These are phyloP conservation scores for Middelhovenomyces tepae DNA, from an alignment of 805 yeast species.

Conservation along the genomic window DNA sequence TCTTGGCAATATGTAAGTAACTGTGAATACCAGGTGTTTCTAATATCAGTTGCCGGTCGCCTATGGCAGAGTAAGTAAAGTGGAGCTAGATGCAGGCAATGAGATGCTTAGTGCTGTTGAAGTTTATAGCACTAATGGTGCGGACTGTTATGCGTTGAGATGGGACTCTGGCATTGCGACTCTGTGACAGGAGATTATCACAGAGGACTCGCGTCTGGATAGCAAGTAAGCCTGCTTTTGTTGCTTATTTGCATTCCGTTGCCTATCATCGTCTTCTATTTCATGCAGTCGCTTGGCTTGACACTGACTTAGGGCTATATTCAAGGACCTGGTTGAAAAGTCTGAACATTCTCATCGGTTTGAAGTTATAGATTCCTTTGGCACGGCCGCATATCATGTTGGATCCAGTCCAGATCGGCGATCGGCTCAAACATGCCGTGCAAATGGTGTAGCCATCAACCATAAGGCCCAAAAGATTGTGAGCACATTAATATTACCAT, in stretches of 20 bases:
- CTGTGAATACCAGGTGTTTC: not conserved
- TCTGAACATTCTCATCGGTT: conserved; percentile 39
- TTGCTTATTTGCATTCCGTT: not conserved
- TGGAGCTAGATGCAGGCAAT: not conserved
- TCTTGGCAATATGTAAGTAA: conserved; percentile 70
- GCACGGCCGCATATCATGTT: conserved; percentile 75
- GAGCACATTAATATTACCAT: conserved; percentile 31
- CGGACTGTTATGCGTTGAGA: too few relatives aligned
- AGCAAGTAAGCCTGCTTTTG: not conserved
- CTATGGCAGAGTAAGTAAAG: conserved; percentile 72
- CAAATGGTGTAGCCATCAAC: conserved; percentile 63
- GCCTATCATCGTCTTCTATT: too few relatives aligned
- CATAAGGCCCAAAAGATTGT: conserved; percentile 67
- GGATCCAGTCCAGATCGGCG: conserved; percentile 81
- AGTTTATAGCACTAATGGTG: too few relatives aligned
- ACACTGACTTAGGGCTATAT: conserved; percentile 70
- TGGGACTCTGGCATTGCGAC: too few relatives aligned
- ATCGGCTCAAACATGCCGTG: conserved; percentile 55
- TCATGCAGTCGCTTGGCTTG: too few relatives aligned
- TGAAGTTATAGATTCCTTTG: conserved; percentile 68
- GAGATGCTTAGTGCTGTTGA: too few relatives aligned
- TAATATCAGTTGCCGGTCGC: conserved; percentile 71
- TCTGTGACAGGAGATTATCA: not conserved
- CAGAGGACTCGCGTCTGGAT: not conserved
- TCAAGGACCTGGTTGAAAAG: conserved; percentile 52